Percentiles rank a stretch among this genome's conserved stretches.
These are phyloP conservation scores for Aspergillus vadensis DNA, from an alignment of 2,329 filamentous ascomycete genomes.

Conservation along the genomic window DNA sequence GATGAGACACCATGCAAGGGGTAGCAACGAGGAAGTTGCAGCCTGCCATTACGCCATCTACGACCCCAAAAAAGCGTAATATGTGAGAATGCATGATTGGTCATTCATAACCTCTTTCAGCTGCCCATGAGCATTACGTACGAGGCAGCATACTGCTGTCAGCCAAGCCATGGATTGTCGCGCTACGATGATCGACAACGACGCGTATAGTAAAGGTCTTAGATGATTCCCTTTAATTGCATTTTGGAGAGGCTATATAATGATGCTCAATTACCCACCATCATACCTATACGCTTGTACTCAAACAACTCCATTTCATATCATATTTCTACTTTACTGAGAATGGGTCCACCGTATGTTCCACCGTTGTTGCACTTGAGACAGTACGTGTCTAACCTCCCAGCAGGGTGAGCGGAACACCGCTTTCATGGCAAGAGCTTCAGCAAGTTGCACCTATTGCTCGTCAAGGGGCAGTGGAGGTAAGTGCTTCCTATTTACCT, in stretches of 20 bases:
- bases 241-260: neutral
- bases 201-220: neutral
- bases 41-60: neutral
- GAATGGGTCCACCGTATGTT: constrained; percentile 6
- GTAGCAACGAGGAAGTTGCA: neutral
- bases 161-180: neutral
- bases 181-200: neutral
- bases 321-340: neutral
- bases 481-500: neutral
- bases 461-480: constrained; percentile 3
- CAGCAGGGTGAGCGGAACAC: neutral
- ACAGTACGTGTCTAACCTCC: neutral
- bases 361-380: no score
- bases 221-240: neutral
- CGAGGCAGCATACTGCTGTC: neutral
- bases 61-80: neutral
- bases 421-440: constrained; percentile 5
- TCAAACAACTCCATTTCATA: neutral
- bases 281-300: neutral
- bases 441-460: constrained; percentile 2
- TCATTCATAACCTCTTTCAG: neutral
- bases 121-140: neutral
- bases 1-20: constrained; percentile 7
- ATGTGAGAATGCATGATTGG: neutral
- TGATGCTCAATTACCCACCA: neutral